A percentile compares a stretch with the other conserved stretches of the same genome.
Conservation (phyloP, 2,329 filamentous ascomycete species). For the Botryotinia globosa region DNA sequence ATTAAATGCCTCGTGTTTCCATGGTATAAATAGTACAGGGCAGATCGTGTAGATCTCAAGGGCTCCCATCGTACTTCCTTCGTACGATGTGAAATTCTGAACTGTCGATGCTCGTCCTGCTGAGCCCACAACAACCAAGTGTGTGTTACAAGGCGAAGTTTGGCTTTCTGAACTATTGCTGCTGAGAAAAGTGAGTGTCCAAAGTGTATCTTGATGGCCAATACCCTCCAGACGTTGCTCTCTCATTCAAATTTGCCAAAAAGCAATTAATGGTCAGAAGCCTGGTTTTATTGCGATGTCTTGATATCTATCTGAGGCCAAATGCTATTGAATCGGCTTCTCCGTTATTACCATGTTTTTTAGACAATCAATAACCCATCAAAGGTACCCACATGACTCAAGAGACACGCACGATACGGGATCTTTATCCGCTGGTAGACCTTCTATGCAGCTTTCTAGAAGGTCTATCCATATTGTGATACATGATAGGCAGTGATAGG, state of each 20-base stretch:
- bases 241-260: neutral
- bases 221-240: neutral
- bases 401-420: neutral
- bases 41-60: neutral
- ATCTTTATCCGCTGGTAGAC: conserved; percentile 8
- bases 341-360: neutral
- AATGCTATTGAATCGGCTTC: neutral
- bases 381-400: conserved; percentile 6
- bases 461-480: neutral
- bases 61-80: neutral
- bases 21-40: neutral
- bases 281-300: neutral
- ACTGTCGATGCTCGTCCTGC: neutral
- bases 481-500: neutral
- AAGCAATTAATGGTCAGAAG: neutral
- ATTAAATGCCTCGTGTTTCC: neutral
- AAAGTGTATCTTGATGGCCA: neutral
- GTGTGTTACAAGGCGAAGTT: neutral
- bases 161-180: neutral
- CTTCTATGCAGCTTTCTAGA: conserved; percentile 12
- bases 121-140: neutral
- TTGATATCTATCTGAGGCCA: neutral
- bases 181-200: neutral
- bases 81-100: neutral
- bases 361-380: neutral